Evolutionary conservation across 2,329 filamentous ascomycete species (phyloP).

Genomic region (Aspergillus quadricinctus): DNA sequence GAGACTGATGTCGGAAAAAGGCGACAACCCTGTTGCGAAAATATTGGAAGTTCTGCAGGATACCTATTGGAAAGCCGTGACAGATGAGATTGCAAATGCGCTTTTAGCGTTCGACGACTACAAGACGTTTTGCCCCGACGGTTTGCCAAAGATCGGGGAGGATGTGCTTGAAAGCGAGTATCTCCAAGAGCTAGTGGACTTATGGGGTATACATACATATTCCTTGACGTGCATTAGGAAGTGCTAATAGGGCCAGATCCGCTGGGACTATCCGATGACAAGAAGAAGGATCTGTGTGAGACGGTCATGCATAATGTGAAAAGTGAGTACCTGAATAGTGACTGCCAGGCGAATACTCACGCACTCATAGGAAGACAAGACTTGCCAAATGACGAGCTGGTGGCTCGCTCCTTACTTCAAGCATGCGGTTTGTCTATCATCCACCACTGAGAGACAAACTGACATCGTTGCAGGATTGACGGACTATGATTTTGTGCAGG

Average conservation of each 20-base stretch:
- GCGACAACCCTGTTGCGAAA: not conserved
- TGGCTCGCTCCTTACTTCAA: conserved; percentile 3
- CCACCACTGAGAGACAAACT: no score
- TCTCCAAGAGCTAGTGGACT: conserved; percentile 2
- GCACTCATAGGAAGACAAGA: conserved; percentile 1
- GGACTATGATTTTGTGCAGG: conserved; percentile 7
- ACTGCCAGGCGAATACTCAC: not conserved
- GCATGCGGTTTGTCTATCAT: conserved; percentile 1
- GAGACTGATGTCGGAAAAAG: conserved; percentile 1
- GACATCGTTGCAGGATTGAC: not conserved
- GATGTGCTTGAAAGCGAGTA: conserved; percentile 3
- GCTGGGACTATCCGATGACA: conserved; percentile 1
- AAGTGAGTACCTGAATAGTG: not conserved
- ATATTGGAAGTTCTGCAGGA: not conserved
- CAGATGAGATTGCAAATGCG: conserved; percentile 6
- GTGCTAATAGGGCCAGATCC: not conserved
- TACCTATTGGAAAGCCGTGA: conserved; percentile 4
- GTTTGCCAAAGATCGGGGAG: not conserved
- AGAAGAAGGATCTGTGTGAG: not conserved
- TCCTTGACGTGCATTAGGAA: not conserved
- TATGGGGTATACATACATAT: conserved; percentile 1
- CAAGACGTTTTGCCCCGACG: conserved; percentile 2
- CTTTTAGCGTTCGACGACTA: conserved; percentile 6
- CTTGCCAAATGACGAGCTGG: not conserved
- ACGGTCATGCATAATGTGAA: conserved; percentile 1